These are phyloP conservation scores for Gypsophila paniculata DNA, from an alignment of 179 eudicot genomes.

Conservation along the genomic window DNA sequence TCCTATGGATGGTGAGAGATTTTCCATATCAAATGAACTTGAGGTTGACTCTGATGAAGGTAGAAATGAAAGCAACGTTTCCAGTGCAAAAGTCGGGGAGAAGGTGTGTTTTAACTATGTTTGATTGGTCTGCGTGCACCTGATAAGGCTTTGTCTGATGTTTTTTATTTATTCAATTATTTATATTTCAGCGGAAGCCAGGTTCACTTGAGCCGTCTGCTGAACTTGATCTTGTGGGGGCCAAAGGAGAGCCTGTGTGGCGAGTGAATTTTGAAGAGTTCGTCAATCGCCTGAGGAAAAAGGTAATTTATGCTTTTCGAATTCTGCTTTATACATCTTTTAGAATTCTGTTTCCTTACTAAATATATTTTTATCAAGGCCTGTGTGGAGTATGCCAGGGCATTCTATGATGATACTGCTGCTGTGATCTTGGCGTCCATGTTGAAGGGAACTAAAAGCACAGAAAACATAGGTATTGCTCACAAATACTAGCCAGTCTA, in stretches of 20 bases:
- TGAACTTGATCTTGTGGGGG: constrained; percentile 30
- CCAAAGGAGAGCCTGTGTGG: constrained; percentile 66
- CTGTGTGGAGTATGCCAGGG: constrained; percentile 60
- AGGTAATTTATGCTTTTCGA: constrained; percentile 40
- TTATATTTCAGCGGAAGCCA: constrained; percentile 43
- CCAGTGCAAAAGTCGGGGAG: constrained; percentile 39
- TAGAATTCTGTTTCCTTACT: constrained; percentile 10
- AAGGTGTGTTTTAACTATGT: constrained; percentile 48
- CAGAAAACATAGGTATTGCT: constrained; percentile 51
- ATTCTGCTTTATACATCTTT: background rate
- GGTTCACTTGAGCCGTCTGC: constrained; percentile 34
- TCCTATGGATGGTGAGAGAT: constrained; percentile 65
- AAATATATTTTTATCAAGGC: constrained; percentile 37
- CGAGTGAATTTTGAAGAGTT: constrained; percentile 85
- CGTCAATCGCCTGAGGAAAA: constrained; percentile 53
- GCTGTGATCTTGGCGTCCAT: constrained; percentile 65
- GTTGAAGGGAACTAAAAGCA: constrained; percentile 48
- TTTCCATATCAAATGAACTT: constrained; percentile 37
- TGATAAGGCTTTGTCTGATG: constrained; percentile 17
- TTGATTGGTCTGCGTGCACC: constrained; percentile 6
- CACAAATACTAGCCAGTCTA: background rate
- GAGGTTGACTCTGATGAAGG: constrained; percentile 35
- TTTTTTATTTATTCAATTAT: background rate
- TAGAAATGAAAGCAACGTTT: constrained; percentile 24
- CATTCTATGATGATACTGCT: constrained; percentile 47